These are phyloP conservation scores for Ustilago bromivora DNA, from an alignment of 1,284 basidiomycete genomes.

Conservation along the genomic window DNA sequence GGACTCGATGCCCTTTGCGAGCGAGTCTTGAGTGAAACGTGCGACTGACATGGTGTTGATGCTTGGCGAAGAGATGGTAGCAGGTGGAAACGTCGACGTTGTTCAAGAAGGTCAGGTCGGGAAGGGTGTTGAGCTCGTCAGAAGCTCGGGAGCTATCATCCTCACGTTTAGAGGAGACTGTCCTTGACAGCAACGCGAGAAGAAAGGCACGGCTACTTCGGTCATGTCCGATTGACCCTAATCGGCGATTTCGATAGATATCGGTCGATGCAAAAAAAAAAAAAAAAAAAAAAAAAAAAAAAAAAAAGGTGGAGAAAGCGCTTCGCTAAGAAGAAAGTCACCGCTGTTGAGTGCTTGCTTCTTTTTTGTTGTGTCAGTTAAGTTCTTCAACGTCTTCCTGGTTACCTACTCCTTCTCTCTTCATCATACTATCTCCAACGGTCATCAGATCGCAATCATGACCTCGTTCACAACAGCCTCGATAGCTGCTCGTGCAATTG, in stretches of 20 bases:
- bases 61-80: neutral
- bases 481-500: conserved; percentile 4
- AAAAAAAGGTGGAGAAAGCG: conserved; percentile 2
- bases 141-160: conserved; percentile 22
- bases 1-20: conserved; percentile 25
- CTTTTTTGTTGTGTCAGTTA: conserved; percentile 8
- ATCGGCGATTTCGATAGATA: conserved; percentile 5
- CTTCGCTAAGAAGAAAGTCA: conserved; percentile 8
- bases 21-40: conserved; percentile 28
- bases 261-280: neutral
- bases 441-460: conserved; percentile 9
- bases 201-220: conserved; percentile 6
- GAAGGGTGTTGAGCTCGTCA: conserved; percentile 5
- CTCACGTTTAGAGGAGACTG: neutral
- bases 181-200: conserved; percentile 3
- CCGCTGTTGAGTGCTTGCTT: neutral
- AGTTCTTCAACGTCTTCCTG: neutral
- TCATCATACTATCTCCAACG: neutral
- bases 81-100: conserved; percentile 1
- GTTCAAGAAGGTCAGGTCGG: neutral
- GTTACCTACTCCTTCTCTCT: neutral
- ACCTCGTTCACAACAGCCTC: conserved; percentile 16
- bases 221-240: neutral
- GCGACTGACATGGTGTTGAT: conserved; percentile 9
- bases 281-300: neutral